These are phyloP conservation scores for Neohortaea acidophila DNA, from an alignment of 495 filamentous ascomycete genomes.

Conservation along the genomic window DNA sequence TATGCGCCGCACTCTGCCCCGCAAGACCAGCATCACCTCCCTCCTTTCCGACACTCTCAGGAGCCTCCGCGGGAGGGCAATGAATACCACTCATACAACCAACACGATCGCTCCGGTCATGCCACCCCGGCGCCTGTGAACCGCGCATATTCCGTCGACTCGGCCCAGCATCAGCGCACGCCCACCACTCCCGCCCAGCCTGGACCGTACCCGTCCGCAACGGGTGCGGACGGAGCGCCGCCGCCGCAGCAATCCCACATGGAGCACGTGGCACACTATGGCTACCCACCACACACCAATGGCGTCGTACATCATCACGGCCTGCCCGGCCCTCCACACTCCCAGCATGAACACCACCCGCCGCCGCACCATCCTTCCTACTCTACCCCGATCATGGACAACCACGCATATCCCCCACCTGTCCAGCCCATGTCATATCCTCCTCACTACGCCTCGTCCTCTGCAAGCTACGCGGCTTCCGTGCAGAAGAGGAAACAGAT, in stretches of 20 bases:
- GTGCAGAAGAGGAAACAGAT: constrained; percentile 23
- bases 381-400: constrained; percentile 6
- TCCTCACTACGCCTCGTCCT: constrained; percentile 8
- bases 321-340: constrained; percentile 3
- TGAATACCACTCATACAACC: constrained; percentile 7
- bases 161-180: constrained; percentile 12
- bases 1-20: constrained; percentile 7
- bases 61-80: constrained; percentile 1
- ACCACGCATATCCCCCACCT: constrained; percentile 3
- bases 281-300: constrained; percentile 12
- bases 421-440: constrained; percentile 7
- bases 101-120: constrained; percentile 12
- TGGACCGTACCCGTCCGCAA: constrained; percentile 3
- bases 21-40: constrained; percentile 4
- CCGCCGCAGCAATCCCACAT: constrained; percentile 8
- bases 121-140: constrained; percentile 18
- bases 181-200: constrained; percentile 14
- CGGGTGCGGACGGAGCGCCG: constrained; percentile 7
- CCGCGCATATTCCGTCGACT: constrained; percentile 16
- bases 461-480: not conserved
- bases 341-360: constrained; percentile 5
- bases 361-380: constrained; percentile 7
- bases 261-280: constrained; percentile 9
- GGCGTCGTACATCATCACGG: constrained; percentile 13
- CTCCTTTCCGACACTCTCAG: constrained; percentile 5